Evolutionary conservation across 2,329 filamentous ascomycete genomes (phyloP).

Genomic region (Xylariomycetidae sp.): DNA sequence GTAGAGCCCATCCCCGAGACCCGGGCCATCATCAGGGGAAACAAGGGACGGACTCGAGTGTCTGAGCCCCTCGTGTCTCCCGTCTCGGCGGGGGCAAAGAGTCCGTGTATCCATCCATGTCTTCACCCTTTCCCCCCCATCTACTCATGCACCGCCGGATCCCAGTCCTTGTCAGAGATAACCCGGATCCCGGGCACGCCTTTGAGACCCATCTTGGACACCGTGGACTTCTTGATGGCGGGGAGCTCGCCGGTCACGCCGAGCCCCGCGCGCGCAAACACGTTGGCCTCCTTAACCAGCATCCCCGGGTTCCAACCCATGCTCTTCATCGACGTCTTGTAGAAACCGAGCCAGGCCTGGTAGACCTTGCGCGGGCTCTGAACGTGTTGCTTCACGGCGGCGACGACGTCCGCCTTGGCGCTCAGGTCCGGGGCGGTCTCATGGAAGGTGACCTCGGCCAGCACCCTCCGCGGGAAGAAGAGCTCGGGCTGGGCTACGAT

Average conservation of each 20-base stretch:
- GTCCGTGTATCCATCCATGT: too few relatives aligned
- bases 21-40: too few relatives aligned
- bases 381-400: slow-evolving; percentile 35
- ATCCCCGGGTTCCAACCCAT: slow-evolving; percentile 26
- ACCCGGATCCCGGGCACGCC: slow-evolving; percentile 39
- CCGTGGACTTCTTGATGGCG: slow-evolving; percentile 37
- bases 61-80: too few relatives aligned
- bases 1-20: too few relatives aligned
- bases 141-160: too few relatives aligned
- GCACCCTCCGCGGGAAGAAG: slow-evolving; percentile 42
- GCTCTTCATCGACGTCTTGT: slow-evolving; percentile 43
- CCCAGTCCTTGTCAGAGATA: too few relatives aligned
- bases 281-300: slow-evolving; percentile 46
- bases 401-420: slow-evolving; percentile 30
- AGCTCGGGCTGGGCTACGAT: slow-evolving; percentile 48
- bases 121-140: too few relatives aligned
- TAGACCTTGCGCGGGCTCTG: slow-evolving; percentile 44
- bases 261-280: slow-evolving; percentile 41
- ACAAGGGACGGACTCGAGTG: too few relatives aligned
- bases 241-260: slow-evolving; percentile 42
- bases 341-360: slow-evolving; percentile 51
- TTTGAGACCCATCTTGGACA: slow-evolving; percentile 53
- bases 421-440: slow-evolving; percentile 39
- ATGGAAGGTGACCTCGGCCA: slow-evolving; percentile 49
- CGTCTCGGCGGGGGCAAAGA: too few relatives aligned